Evolutionary conservation across 2,329 filamentous ascomycete species (phyloP).

Genomic region (Diaporthe citrichinensis): DNA sequence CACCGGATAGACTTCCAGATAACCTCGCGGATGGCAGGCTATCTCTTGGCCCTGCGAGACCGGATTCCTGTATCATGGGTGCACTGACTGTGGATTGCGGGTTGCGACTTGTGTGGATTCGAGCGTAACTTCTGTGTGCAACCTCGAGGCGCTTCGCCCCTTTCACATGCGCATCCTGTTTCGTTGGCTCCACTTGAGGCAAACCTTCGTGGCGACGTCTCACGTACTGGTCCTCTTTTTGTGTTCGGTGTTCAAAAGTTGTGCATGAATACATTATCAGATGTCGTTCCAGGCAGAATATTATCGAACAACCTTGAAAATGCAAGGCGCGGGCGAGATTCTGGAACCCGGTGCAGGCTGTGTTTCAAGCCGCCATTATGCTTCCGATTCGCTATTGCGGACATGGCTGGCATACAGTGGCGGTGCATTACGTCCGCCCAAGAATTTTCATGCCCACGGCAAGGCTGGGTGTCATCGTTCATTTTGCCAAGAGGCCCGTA

Average conservation of each 20-base stretch:
- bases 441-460: neutral
- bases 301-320: neutral
- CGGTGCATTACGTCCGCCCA: neutral
- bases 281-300: neutral
- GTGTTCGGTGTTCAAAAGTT: neutral
- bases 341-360: neutral
- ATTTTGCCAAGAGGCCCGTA: neutral
- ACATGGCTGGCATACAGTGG: no score
- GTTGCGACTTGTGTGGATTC: neutral
- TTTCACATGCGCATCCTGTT: neutral
- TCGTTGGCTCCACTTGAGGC: neutral
- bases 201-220: neutral
- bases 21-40: neutral
- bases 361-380: neutral
- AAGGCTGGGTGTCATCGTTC: neutral
- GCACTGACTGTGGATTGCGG: neutral
- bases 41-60: conserved; percentile 7
- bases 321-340: neutral
- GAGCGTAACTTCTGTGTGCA: neutral
- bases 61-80: neutral
- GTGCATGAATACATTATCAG: neutral
- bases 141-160: neutral
- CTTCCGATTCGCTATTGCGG: neutral
- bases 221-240: neutral
- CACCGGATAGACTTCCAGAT: neutral